Evolutionary conservation across 495 filamentous ascomycete species (phyloP), one percentile per base, ranked within the genome.

Genomic region (Tricharina praecox): DNA sequence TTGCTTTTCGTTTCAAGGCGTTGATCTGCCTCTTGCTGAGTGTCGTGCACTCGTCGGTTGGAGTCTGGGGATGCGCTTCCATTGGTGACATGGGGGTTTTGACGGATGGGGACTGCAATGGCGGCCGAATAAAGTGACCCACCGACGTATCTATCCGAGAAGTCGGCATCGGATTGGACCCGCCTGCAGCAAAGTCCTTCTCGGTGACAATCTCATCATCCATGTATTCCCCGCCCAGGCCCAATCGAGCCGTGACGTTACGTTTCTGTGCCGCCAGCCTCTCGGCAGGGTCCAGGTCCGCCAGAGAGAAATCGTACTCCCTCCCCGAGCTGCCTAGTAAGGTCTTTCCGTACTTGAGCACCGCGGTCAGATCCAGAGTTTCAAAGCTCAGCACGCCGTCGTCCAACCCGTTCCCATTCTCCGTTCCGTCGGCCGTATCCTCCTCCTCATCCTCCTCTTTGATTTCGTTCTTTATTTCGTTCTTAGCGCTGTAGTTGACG

Each of bases 1-100:
- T 93, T 24, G 82, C 77, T 59, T 92, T 93, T 13, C 90, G 76
- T 62, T 97, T 97, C 8, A 97, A 69, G 46, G 84, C 82, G 56
- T 96, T 97, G 23, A 93, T 70, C 60, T 96, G 90, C 11, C 90
- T 77, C 48, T 85, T 82, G 66, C 87, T 95, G 13, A 96, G 67
- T 2, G 75, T 78, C 43, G 42, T 45, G 4, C 53, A 50, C 23
- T 90, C 83, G 43, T 85, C 84, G 38, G 69, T 71, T 45, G 65
- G 60, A 36, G 70, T 70, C 47, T 65, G 60, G 15, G 26, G 13
- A n/a, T 8, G 18, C 10, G n/a, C 13, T 34, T 48, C 51, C 21
- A 37, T 50, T 15, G 61, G 53, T 23, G 55, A 54, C 20, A 68
- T 66, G 3, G 69, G 57, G 3, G 67, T 60, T 16, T 65, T 59